phyloP scores from a whole-genome alignment of 2,329 filamentous ascomycete genomes.

The Thelonectria rubi region DNA sequence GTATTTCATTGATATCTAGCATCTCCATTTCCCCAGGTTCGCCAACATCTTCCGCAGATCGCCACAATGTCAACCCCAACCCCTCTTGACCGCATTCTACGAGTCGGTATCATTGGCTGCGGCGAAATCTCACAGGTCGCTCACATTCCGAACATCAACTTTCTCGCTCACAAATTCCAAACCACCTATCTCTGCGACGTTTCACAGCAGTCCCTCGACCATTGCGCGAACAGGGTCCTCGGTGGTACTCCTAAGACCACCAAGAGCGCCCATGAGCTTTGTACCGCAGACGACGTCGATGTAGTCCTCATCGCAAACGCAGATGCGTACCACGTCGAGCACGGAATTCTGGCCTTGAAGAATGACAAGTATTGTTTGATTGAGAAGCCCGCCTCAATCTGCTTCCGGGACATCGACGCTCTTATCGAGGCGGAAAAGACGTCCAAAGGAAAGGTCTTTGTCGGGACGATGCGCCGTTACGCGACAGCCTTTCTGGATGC shows the following conservation, averaged over 20 bases:
- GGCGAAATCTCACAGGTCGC: constrained; percentile 53
- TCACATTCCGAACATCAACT: constrained; percentile 60
- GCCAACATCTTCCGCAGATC: not conserved
- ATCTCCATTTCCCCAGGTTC: not conserved
- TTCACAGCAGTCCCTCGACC: constrained; percentile 46
- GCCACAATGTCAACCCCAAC: not conserved
- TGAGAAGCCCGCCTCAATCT: constrained; percentile 67
- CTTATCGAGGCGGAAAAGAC: constrained; percentile 60
- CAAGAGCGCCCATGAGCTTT: constrained; percentile 52
- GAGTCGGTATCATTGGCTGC: constrained; percentile 8
- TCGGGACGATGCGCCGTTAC: constrained; percentile 70
- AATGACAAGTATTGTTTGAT: constrained; percentile 66
- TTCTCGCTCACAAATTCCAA: constrained; percentile 54
- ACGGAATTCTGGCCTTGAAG: constrained; percentile 61
- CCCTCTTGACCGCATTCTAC: constrained; percentile 1
- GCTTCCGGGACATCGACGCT: constrained; percentile 53
- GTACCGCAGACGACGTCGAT: constrained; percentile 55
- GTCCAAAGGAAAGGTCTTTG: constrained; percentile 59
- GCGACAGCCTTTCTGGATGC: constrained; percentile 63
- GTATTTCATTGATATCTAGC: not conserved
- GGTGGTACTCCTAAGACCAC: constrained; percentile 44
- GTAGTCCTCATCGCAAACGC: constrained; percentile 63
- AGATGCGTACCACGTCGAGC: constrained; percentile 63
- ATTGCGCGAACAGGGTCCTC: constrained; percentile 40
- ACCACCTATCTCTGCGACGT: constrained; percentile 62